Evolutionary conservation across 78 protist species (phyloP).

Genomic region (Dictyostelium intermedium): DNA sequence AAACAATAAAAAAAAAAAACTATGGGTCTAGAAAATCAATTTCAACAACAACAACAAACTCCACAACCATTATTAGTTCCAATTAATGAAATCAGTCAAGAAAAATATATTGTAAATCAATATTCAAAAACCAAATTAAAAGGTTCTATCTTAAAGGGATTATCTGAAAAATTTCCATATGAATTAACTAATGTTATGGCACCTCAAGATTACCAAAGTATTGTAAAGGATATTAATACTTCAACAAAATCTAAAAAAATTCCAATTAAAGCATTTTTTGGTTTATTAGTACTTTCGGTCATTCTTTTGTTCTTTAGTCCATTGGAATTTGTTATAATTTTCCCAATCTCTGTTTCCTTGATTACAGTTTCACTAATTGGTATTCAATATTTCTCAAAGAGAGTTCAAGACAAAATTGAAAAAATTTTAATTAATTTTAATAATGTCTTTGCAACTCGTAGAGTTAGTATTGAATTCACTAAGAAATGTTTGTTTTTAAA

Average conservation of each 20-base stretch:
- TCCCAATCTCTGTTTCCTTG: not conserved
- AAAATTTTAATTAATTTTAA: not conserved
- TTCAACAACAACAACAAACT: not conserved
- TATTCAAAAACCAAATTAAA: not conserved
- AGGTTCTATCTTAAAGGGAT: not conserved
- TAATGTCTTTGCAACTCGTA: not conserved
- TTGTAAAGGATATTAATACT: not conserved
- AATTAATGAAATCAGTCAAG: not conserved
- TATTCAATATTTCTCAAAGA: not conserved
- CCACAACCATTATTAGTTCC: not conserved
- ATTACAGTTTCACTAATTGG: not conserved
- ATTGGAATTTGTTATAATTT: not conserved
- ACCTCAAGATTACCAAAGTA: not conserved
- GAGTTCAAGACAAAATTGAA: not conserved
- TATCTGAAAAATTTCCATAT: not conserved
- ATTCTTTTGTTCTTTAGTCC: not conserved
- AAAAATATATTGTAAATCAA: not conserved
- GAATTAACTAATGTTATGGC: not conserved
- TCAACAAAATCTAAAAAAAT: not conserved
- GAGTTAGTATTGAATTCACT: not conserved
- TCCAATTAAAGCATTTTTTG: not conserved
- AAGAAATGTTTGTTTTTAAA: not conserved
- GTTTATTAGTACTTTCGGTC: not conserved
- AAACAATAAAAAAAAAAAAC: no score
- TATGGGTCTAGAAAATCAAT: not conserved